Evolutionary conservation across 257 asterid species (phyloP).

Genomic region (Solanum sitiens): DNA sequence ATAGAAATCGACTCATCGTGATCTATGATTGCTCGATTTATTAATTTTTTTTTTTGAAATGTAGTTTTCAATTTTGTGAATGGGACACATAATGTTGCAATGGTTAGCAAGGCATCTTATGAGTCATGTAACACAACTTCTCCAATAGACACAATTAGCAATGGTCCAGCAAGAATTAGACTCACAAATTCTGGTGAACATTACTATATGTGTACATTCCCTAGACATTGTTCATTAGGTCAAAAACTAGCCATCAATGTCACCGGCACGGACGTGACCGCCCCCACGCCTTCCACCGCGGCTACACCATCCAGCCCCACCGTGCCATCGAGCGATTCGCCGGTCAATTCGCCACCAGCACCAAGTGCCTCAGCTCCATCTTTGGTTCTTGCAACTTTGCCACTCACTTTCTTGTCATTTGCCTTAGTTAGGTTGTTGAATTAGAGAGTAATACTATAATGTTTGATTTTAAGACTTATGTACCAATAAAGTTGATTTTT

Average conservation of each 20-base stretch:
- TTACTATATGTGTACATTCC: constrained; percentile 51
- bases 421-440: constrained; percentile 39
- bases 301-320: constrained; percentile 14
- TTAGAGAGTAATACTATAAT: not conserved
- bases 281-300: constrained; percentile 16
- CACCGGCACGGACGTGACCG: constrained; percentile 12
- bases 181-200: constrained; percentile 53
- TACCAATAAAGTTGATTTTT: not conserved
- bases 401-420: constrained; percentile 48
- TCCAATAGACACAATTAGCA: constrained; percentile 13
- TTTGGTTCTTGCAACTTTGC: constrained; percentile 27
- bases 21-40: not conserved
- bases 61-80: not conserved
- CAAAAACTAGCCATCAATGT: constrained; percentile 66
- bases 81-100: constrained; percentile 41
- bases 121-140: constrained; percentile 45
- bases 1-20: not conserved
- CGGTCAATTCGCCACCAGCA: constrained; percentile 10
- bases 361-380: constrained; percentile 40
- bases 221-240: constrained; percentile 45
- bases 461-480: not conserved
- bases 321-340: not conserved
- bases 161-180: constrained; percentile 48
- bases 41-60: not conserved
- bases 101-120: constrained; percentile 27